Conservation (phyloP, 257 asterid species). For the Verbascum thapsus region DNA sequence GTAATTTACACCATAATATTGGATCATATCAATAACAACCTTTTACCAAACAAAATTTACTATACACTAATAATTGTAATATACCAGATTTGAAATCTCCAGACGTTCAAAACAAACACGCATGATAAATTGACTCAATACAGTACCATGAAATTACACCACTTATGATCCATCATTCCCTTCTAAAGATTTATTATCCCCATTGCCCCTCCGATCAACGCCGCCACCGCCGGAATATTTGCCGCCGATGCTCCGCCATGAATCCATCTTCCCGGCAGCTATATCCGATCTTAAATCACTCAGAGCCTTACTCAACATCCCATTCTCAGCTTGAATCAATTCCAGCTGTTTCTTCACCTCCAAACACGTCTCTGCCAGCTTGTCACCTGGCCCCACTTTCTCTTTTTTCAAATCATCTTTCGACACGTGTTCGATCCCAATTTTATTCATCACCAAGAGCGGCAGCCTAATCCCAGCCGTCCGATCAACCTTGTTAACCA, state of each 20-base stretch:
- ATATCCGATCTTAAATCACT: slow-evolving; percentile 73
- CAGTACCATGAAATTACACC: slow-evolving; percentile 30
- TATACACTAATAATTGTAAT: no score
- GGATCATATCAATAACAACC: no score
- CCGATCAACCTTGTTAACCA: slow-evolving; percentile 44
- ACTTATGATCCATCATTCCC: slow-evolving; percentile 47
- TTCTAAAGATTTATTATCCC: slow-evolving; percentile 31
- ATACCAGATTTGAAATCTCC: no score
- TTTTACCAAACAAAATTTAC: no score
- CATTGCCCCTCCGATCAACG: slow-evolving; percentile 34
- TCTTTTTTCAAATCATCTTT: slow-evolving; percentile 35
- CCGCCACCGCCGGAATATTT: slow-evolving; percentile 33
- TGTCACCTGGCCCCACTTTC: slow-evolving; percentile 38
- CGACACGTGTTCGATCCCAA: slow-evolving; percentile 71
- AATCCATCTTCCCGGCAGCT: slow-evolving; percentile 51
- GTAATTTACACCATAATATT: slow-evolving; percentile 29
- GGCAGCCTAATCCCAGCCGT: slow-evolving; percentile 54
- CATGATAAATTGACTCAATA: not conserved
- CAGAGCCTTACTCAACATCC: slow-evolving; percentile 67
- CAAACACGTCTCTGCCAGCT: slow-evolving; percentile 66
- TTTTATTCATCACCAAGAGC: slow-evolving; percentile 77
- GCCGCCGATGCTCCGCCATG: slow-evolving; percentile 31
- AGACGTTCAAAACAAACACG: not conserved
- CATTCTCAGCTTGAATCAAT: slow-evolving; percentile 71
- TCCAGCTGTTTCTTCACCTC: slow-evolving; percentile 79